Evolutionary conservation across 2,329 filamentous ascomycete species (phyloP).

Genomic region (Knufia fluminis): DNA sequence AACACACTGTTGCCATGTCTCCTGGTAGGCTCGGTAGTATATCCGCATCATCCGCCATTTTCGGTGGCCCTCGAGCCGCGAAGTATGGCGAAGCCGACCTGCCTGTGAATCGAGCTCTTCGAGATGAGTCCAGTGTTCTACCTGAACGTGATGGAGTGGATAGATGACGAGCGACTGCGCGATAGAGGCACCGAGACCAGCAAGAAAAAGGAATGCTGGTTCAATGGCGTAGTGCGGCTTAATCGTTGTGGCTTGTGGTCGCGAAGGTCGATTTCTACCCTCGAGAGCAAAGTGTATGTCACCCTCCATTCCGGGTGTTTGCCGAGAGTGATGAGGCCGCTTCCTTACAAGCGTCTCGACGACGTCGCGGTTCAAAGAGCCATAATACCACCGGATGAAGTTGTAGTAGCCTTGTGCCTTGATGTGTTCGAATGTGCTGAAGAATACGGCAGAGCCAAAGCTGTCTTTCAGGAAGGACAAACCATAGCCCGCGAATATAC

Average conservation of each 20-base stretch:
- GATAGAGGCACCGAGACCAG: slow-evolving; percentile 50
- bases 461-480: slow-evolving; percentile 52
- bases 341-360: slow-evolving; percentile 25
- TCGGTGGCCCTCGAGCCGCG: slow-evolving; percentile 22
- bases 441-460: slow-evolving; percentile 53
- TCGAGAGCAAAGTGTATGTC: neutral
- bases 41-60: slow-evolving; percentile 39
- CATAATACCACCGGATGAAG: slow-evolving; percentile 52
- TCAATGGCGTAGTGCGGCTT: slow-evolving; percentile 55
- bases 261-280: slow-evolving; percentile 10
- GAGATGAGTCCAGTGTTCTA: slow-evolving; percentile 50
- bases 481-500: slow-evolving; percentile 55
- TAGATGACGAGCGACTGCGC: slow-evolving; percentile 51
- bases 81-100: slow-evolving; percentile 29
- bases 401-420: slow-evolving; percentile 55
- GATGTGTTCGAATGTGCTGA: slow-evolving; percentile 53
- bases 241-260: slow-evolving; percentile 34
- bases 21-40: slow-evolving; percentile 53
- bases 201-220: slow-evolving; percentile 51
- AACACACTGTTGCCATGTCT: slow-evolving; percentile 48
- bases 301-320: neutral
- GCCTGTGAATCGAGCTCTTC: slow-evolving; percentile 50
- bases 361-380: slow-evolving; percentile 26
- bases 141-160: slow-evolving; percentile 50
- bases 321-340: slow-evolving; percentile 9